A percentile compares a stretch with the other conserved stretches of the same genome.
Conservation (phyloP, 345 rosid genomes). For the Raphanus raphanistrum region DNA sequence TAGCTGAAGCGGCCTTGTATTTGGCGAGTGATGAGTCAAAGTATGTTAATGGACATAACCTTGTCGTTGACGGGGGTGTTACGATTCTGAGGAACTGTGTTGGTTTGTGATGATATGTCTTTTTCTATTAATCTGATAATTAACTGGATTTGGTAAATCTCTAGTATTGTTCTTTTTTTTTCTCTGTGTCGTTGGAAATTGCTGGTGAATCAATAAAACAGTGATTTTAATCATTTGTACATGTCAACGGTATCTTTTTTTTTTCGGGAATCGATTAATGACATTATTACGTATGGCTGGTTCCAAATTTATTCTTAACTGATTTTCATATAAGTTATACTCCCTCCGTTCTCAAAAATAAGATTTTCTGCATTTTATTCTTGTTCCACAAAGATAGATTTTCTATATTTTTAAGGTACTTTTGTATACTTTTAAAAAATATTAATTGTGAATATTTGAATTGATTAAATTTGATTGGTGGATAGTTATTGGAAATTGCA, state of each 20-base stretch:
- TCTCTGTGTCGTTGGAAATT: not conserved
- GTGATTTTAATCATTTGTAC: not conserved
- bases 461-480: too few species aligned
- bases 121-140: slow-evolving; percentile 6
- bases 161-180: not conserved
- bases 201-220: slow-evolving; percentile 28
- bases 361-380: too few species aligned
- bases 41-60: slow-evolving; percentile 84
- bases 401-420: too few species aligned
- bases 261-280: not conserved
- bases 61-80: slow-evolving; percentile 84
- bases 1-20: slow-evolving; percentile 82
- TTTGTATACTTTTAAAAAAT: too few species aligned
- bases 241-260: slow-evolving; percentile 3
- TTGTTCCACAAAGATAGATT: too few species aligned
- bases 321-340: slow-evolving; percentile 1
- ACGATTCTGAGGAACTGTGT: slow-evolving; percentile 75
- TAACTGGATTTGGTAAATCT: slow-evolving; percentile 31
- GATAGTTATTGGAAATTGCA: too few species aligned
- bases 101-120: slow-evolving; percentile 49
- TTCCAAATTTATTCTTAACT: not conserved
- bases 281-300: not conserved
- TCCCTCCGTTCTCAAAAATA: too few species aligned
- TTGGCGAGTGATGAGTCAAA: slow-evolving; percentile 83
- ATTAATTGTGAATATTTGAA: too few species aligned